A percentile compares a stretch with the other conserved stretches of the same genome.
Conservation (phyloP, 352 stramenopile species). For the Discostella stelligera region DNA sequence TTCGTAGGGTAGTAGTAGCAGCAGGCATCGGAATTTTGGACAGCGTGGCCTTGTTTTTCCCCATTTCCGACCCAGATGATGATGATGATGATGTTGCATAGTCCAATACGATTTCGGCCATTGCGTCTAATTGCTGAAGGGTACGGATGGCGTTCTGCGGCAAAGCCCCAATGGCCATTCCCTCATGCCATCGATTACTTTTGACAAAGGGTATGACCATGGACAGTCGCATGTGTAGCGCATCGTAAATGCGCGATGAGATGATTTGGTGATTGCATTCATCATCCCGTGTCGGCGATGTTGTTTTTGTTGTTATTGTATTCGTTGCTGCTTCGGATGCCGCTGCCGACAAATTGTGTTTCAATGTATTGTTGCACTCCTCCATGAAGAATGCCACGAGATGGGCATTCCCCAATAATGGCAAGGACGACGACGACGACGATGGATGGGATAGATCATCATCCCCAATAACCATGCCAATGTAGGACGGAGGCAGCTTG, state of each 20-base stretch:
- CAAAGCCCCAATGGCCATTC: conserved; percentile 73
- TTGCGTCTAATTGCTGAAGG: conserved; percentile 61
- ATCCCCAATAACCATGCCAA: conserved; percentile 25
- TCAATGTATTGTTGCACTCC: conserved; percentile 55
- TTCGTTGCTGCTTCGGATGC: background rate
- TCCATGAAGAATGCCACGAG: conserved; percentile 78
- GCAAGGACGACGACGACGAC: conserved; percentile 56
- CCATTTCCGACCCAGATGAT: conserved; percentile 8
- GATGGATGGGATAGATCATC: no score
- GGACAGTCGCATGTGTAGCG: conserved; percentile 60
- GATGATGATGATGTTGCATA: conserved; percentile 20
- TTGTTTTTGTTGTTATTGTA: conserved; percentile 4
- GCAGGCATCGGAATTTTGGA: background rate
- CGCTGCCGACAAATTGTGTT: conserved; percentile 32
- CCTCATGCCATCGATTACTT: conserved; percentile 69
- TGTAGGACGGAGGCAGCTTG: conserved; percentile 43
- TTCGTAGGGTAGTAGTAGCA: no score
- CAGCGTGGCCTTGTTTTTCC: background rate
- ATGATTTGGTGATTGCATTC: conserved; percentile 20
- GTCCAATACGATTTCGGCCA: conserved; percentile 59
- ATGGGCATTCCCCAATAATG: conserved; percentile 52
- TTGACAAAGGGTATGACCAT: conserved; percentile 62
- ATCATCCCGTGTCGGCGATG: conserved; percentile 19
- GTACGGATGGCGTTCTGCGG: conserved; percentile 60
- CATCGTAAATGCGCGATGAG: conserved; percentile 36